phyloP scores from a whole-genome alignment of 768 basidiomycete genomes.

The Leccinum subgranulosum region DNA sequence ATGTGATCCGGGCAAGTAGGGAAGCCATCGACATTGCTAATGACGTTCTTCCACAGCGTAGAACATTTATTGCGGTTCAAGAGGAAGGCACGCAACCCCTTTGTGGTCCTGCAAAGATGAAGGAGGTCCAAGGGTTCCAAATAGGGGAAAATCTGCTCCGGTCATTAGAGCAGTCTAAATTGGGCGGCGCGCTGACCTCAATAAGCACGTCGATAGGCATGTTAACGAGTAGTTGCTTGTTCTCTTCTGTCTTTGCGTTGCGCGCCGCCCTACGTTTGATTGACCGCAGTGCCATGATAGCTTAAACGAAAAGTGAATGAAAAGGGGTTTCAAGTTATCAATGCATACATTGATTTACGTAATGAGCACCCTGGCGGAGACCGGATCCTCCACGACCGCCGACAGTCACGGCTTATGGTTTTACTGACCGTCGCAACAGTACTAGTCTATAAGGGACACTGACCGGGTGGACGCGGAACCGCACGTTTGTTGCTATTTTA shows the following conservation, averaged over 20 bases:
- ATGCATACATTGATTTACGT: too few species aligned
- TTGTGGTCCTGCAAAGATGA: slow-evolving; percentile 29
- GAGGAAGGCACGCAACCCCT: slow-evolving; percentile 20
- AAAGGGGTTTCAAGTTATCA: too few species aligned
- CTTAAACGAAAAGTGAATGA: too few species aligned
- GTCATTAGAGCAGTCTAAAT: not conserved
- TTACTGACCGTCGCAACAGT: too few species aligned
- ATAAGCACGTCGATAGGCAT: slow-evolving; percentile 13
- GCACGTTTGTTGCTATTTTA: too few species aligned
- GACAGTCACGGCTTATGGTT: too few species aligned
- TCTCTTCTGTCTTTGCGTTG: not conserved
- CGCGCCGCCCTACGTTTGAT: not conserved
- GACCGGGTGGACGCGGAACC: too few species aligned
- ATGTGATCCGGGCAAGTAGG: slow-evolving; percentile 27
- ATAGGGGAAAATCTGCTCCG: not conserved
- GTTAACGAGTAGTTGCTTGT: slow-evolving; percentile 1
- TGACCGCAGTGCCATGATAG: not conserved
- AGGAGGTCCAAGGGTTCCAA: slow-evolving; percentile 33
- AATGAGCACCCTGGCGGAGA: too few species aligned
- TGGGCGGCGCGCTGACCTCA: slow-evolving; percentile 6
- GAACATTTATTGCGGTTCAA: slow-evolving; percentile 16
- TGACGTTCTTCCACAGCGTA: slow-evolving; percentile 26
- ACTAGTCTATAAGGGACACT: too few species aligned
- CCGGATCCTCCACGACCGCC: too few species aligned
- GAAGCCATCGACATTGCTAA: slow-evolving; percentile 20